These are phyloP conservation scores for Physaria fendleri DNA, from an alignment of 345 rosid species.

Conservation along the genomic window DNA sequence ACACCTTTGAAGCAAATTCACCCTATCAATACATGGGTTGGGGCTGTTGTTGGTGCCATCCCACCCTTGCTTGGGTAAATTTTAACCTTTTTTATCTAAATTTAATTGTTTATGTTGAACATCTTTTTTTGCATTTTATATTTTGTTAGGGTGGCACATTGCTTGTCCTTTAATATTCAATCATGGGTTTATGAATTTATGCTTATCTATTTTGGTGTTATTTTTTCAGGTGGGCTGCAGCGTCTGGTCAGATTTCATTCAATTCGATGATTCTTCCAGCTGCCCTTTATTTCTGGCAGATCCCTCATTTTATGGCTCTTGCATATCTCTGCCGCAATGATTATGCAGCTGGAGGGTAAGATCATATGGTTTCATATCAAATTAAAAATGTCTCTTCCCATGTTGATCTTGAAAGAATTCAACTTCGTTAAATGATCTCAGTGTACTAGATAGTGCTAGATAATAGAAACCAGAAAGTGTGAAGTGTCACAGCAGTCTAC, in stretches of 20 bases:
- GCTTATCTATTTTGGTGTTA: slow-evolving; percentile 4
- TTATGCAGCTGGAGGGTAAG: slow-evolving; percentile 97
- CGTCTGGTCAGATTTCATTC: slow-evolving; percentile 63
- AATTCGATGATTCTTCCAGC: slow-evolving; percentile 81
- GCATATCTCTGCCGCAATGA: slow-evolving; percentile 78
- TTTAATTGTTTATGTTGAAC: neutral
- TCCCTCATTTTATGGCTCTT: slow-evolving; percentile 98
- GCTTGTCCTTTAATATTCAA: neutral
- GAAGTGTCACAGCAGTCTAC: neutral
- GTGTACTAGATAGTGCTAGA: neutral
- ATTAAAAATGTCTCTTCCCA: slow-evolving; percentile 5
- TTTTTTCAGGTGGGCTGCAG: slow-evolving; percentile 79
- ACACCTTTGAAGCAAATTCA: slow-evolving; percentile 96
- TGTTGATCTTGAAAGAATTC: neutral
- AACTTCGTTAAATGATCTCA: neutral
- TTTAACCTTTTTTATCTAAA: neutral
- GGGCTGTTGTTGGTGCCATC: slow-evolving; percentile 96
- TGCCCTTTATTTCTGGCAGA: slow-evolving; percentile 97
- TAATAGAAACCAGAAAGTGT: neutral
- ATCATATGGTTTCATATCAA: slow-evolving; percentile 1
- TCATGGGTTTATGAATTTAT: neutral
- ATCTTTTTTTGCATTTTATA: neutral
- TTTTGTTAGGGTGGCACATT: neutral
- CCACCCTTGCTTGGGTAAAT: slow-evolving; percentile 94
- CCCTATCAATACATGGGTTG: slow-evolving; percentile 96